Evolutionary conservation across 352 stramenopile genomes (phyloP), one percentile per base, ranked within the genome.

Genomic region (Phytophthora foliorum): DNA sequence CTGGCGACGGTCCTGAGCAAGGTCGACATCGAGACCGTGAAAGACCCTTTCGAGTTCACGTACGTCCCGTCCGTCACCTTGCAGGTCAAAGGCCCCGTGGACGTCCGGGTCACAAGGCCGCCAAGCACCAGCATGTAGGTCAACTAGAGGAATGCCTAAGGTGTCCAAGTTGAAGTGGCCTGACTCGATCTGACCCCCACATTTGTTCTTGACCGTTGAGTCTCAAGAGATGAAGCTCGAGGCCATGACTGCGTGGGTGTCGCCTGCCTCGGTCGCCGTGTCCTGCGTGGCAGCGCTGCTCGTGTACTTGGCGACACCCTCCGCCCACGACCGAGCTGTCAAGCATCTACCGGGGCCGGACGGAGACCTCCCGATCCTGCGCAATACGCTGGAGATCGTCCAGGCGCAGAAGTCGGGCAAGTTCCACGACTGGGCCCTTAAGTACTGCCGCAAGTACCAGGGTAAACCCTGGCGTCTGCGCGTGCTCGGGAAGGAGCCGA

Each of bases 361-460:
- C 6, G 74, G 56, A 21, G 80, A 84, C 25, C 50, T 87, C 8
- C 73, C 77, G 6, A 44, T 89, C 13, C 46, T 91, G 1, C 72
- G 77, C 36, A 86, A 90, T 39, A 88, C 81, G 27, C 52, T 91
- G 24, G 79, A 91, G 56, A 58, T 89, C 46, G 50, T 78, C 6
- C 52, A 71, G 29, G 69, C 65, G 11, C 81, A 91, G 50, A 74
- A 69, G 39, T 61, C 68, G 22, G 71, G 61, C 6, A 72, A 75
- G 19, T 64, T 90, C 44, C 66, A 78, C 44, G 82, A 90, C 63
- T 91, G 82, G 84, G 49, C 82, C 39, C 53, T 81, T 5, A 57
- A 90, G 14, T 78, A 91, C 57, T 86, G 72, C 55, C 31, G 72
- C 7, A 70, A 73, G 19, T 74, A 69, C 19, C 52, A 74, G 19